Base-by-base conservation (phyloP, 2,329 filamentous ascomycete genomes). In the Phoma sp. region DNA sequence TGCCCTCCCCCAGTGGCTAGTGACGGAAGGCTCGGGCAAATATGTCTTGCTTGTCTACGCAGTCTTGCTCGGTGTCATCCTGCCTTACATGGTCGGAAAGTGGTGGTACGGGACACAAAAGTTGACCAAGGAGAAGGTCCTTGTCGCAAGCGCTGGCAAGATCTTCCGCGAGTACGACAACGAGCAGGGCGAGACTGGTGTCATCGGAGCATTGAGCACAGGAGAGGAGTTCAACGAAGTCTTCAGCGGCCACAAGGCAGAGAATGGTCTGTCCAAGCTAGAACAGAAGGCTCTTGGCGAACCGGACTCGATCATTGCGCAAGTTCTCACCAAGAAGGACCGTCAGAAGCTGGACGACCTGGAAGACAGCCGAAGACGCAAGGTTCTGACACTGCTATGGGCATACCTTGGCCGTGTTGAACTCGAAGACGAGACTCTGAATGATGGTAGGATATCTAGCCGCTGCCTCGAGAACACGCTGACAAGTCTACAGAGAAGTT, bases 51-150 rank as follows among this genome's bases (percentile, higher is more conserved):
- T 97, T 53, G 84, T 97, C 61, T 99, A 99, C 75, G 93, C 92
- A 33, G 77, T 89, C 31, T 84, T 98, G 35, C 87, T 99, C 46
- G 95, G 94, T 51, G 91, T 98, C 58, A 80, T 97, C 57, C 82
- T 99, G 47, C 95, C 95, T 2, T 99, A 96, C 75, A 82, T 95
- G 43, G 94, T 99, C 51, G 95, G 95, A 43, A 92, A 90, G 55
- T 99, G 95, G 95, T 99, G 95, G 95, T 99, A 99, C 74, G 95
- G 96, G 57, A 96, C 92, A 31, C 94, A 96, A 76, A 86, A 88
- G 68, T 86, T 91, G 77, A 98, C 95, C 33, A 96, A 94, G 79
- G 96, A 99, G 77, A 92, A 91, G 65, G 90, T 98, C 24, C 82
- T 96, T 51, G 89, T 97, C 73, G 91, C 95, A 73, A 97, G 91